Base-by-base conservation (phyloP, 2,329 filamentous ascomycete genomes). In the Cryphonectria parasitica region DNA sequence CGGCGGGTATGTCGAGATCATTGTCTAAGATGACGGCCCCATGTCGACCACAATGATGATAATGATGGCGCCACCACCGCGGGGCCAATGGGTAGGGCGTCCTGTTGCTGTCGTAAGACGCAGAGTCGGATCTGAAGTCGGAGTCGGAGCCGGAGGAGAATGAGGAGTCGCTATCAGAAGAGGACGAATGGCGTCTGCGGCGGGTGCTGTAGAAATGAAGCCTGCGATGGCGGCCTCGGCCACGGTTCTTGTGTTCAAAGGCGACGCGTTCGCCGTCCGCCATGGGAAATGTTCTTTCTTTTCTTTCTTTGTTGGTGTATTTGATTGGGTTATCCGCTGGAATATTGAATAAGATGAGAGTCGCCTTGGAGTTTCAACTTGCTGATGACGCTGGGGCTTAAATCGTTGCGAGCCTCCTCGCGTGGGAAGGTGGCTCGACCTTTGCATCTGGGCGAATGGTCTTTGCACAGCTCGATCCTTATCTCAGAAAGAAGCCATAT, bases 111-210 rank as follows among this genome's bases (percentile, higher is more conserved):
- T 10, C 36, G 56, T 19, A 61, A 25, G 58, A 61, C 58, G 54
- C 19, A 2, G 68, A 52, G n/a, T 61, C 52, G 36, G 68, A 61
- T 17, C 66, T 52, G 36, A 62, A 61, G 28, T 62, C 8, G 7
- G 68, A 61, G n/a, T 49, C 62, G 43, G 67, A 61, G 22, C 66
- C 54, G 2, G 54, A 61, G 58, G 7, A n/a, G 19, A 25, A 31
- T 58, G 58, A 61, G 17, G 58, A 39, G 52, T 66, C 62, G 28
- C 39, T 31, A 61, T 39, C 28, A 19, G 7, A 58, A 28, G 34
- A 13, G 19, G 15, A 61, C 39, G 34, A 52, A 10, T 25, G 54
- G 66, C 2, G 28, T 22, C 54, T 58, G 54, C 15, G 54, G 28
- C 56, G 66, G 39, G 56, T n/a, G 45, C 45, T n/a, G 19, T 2